These are phyloP conservation scores for Senna tora DNA, from an alignment of 306 rosid genomes.

Conservation along the genomic window DNA sequence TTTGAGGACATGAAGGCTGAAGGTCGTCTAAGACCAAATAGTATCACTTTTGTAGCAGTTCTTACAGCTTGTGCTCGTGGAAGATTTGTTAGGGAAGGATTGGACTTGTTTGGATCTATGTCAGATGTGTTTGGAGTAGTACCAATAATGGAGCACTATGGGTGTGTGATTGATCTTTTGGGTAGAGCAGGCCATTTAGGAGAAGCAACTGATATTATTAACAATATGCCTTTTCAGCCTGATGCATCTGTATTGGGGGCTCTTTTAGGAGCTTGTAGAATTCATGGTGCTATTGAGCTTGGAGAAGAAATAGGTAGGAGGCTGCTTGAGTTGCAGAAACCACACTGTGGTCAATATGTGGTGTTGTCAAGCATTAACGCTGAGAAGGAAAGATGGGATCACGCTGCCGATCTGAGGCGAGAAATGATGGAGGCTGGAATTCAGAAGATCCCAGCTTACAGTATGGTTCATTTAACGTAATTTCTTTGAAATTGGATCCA, in stretches of 20 bases:
- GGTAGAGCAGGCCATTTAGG: slow-evolving; percentile 71
- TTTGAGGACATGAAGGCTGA: slow-evolving; percentile 59
- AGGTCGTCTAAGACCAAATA: slow-evolving; percentile 54
- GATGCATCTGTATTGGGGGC: slow-evolving; percentile 72
- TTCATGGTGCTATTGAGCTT: slow-evolving; percentile 72
- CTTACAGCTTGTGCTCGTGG: slow-evolving; percentile 84
- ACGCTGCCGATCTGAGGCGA: slow-evolving; percentile 65
- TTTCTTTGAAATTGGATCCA: no score
- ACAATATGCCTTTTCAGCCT: slow-evolving; percentile 70
- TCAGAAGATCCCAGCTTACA: slow-evolving; percentile 69
- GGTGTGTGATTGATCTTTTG: slow-evolving; percentile 76
- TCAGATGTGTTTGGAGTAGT: slow-evolving; percentile 43
- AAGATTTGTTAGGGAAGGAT: slow-evolving; percentile 52
- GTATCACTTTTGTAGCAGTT: slow-evolving; percentile 65
- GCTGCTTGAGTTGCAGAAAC: slow-evolving; percentile 56
- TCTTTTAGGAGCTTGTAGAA: slow-evolving; percentile 74
- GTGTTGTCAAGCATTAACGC: slow-evolving; percentile 72
- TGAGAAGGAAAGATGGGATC: slow-evolving; percentile 68
- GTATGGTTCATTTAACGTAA: slow-evolving; percentile 49
- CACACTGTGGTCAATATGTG: slow-evolving; percentile 56
- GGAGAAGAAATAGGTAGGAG: slow-evolving; percentile 63
- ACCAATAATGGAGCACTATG: slow-evolving; percentile 71
- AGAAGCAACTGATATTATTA: slow-evolving; percentile 63
- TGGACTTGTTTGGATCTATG: slow-evolving; percentile 65
- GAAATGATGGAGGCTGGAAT: slow-evolving; percentile 61